These are phyloP conservation scores for Cyberlindnera petersonii DNA, from an alignment of 805 yeast genomes.

Conservation along the genomic window DNA sequence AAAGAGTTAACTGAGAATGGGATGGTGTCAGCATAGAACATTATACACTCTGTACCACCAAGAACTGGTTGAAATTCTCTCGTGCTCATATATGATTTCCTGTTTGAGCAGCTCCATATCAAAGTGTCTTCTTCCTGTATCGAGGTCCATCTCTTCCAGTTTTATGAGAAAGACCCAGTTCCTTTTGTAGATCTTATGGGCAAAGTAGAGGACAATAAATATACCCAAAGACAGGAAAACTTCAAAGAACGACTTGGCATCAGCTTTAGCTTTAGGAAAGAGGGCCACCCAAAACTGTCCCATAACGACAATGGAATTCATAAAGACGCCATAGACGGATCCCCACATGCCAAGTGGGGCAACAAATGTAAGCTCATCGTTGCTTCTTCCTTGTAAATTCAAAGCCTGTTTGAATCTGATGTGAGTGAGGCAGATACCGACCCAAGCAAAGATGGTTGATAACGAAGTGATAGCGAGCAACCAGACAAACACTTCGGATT, in stretches of 20 bases:
- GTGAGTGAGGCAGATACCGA: slow-evolving; percentile 54
- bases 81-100: slow-evolving; percentile 51
- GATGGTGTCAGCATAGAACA: slow-evolving; percentile 40
- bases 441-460: slow-evolving; percentile 62
- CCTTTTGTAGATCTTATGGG: slow-evolving; percentile 52
- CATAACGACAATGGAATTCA: slow-evolving; percentile 57
- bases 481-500: slow-evolving; percentile 60
- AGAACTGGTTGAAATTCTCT: slow-evolving; percentile 40
- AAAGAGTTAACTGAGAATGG: no score
- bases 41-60: slow-evolving; percentile 41
- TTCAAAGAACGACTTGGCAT: slow-evolving; percentile 58
- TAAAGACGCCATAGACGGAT: slow-evolving; percentile 53
- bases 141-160: slow-evolving; percentile 33
- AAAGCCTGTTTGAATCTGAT: slow-evolving; percentile 63
- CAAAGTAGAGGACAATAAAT: slow-evolving; percentile 49
- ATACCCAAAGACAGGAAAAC: slow-evolving; percentile 63
- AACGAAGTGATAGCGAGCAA: slow-evolving; percentile 57
- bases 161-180: slow-evolving; percentile 38
- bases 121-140: slow-evolving; percentile 46
- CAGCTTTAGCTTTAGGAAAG: slow-evolving; percentile 57
- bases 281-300: slow-evolving; percentile 84
- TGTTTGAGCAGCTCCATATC: slow-evolving; percentile 50
- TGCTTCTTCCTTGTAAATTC: slow-evolving; percentile 54
- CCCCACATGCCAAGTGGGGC: slow-evolving; percentile 69
- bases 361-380: slow-evolving; percentile 60